Percentiles rank a stretch among this genome's conserved stretches.
phyloP scores from a whole-genome alignment of 192 early-diverging fungal genomes.

The Phlyctochytrium planicorne region DNA sequence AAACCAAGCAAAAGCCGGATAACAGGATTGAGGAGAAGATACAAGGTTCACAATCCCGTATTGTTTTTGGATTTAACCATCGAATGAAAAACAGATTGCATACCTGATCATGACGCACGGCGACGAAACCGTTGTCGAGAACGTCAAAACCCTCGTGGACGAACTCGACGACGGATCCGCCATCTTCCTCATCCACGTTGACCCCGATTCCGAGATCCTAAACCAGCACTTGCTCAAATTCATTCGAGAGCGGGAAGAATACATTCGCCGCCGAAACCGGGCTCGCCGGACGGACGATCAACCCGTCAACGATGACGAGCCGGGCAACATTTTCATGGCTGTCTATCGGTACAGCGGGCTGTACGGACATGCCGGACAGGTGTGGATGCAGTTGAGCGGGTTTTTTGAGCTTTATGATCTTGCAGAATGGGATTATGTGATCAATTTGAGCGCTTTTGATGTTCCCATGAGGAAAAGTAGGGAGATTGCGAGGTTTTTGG shows the following conservation, averaged over 20 bases:
- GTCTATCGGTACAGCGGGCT: slow-evolving; percentile 22
- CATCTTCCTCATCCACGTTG: slow-evolving; percentile 47
- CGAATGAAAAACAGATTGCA: slow-evolving; percentile 25
- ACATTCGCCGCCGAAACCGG: not conserved
- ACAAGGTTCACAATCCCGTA: too few relatives aligned
- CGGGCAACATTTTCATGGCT: slow-evolving; percentile 31
- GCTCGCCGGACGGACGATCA: too few relatives aligned
- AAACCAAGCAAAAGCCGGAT: slow-evolving; percentile 8
- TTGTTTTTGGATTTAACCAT: not conserved
- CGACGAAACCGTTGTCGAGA: not conserved
- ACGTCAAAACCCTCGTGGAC: slow-evolving; percentile 30
- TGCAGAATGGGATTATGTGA: slow-evolving; percentile 31
- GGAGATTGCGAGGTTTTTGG: slow-evolving; percentile 35
- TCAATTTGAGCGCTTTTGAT: slow-evolving; percentile 44
- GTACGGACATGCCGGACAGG: slow-evolving; percentile 43
- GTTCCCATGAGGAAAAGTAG: slow-evolving; percentile 37
- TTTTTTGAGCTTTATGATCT: slow-evolving; percentile 28
- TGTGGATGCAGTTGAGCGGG: slow-evolving; percentile 38
- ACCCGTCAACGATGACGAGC: not conserved
- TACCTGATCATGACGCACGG: slow-evolving; percentile 50
- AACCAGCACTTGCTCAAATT: not conserved
- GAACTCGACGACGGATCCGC: slow-evolving; percentile 41
- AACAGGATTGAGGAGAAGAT: slow-evolving; percentile 5
- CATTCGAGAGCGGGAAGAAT: not conserved
- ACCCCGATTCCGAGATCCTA: slow-evolving; percentile 3